phyloP scores from a whole-genome alignment of 495 filamentous ascomycete genomes.

The Penicillium dipodomyicola region DNA sequence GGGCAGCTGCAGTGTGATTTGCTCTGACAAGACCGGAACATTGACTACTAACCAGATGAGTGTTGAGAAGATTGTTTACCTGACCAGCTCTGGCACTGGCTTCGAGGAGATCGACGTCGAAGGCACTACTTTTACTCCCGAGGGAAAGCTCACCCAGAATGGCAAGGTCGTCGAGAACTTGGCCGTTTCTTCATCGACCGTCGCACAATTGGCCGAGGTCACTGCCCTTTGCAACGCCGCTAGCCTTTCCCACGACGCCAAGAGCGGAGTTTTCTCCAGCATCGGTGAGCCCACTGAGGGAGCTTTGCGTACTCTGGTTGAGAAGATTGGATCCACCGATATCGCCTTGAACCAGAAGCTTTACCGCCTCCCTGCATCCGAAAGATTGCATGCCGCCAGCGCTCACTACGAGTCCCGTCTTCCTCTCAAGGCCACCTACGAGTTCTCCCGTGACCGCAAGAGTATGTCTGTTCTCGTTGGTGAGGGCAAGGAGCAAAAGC shows the following conservation, averaged over 20 bases:
- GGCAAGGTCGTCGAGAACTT: constrained; percentile 69
- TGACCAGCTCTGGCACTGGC: constrained; percentile 67
- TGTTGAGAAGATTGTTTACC: constrained; percentile 85
- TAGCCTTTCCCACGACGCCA: constrained; percentile 75
- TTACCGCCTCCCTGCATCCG: constrained; percentile 44
- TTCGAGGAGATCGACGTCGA: constrained; percentile 89
- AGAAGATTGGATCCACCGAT: constrained; percentile 84
- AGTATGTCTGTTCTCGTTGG: constrained; percentile 97
- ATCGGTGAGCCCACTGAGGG: constrained; percentile 97
- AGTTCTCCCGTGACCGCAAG: constrained; percentile 97
- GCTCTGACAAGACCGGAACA: constrained; percentile 99
- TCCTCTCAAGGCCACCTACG: constrained; percentile 79
- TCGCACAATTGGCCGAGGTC: constrained; percentile 80
- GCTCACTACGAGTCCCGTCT: constrained; percentile 76
- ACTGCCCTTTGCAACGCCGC: constrained; percentile 90
- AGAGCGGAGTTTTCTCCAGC: constrained; percentile 69
- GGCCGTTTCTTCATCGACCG: constrained; percentile 70
- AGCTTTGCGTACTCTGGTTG: constrained; percentile 82
- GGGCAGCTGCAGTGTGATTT: constrained; percentile 98
- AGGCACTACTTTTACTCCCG: constrained; percentile 89
- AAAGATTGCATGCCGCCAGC: constrained; percentile 75
- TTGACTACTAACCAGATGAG: constrained; percentile 99
- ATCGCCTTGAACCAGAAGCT: constrained; percentile 54
- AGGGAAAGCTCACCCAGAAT: constrained; percentile 64
- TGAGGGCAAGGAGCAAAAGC: constrained; percentile 62